phyloP scores from a whole-genome alignment of 2,329 filamentous ascomycete species.

The Hymenoscyphus fructigenus region DNA sequence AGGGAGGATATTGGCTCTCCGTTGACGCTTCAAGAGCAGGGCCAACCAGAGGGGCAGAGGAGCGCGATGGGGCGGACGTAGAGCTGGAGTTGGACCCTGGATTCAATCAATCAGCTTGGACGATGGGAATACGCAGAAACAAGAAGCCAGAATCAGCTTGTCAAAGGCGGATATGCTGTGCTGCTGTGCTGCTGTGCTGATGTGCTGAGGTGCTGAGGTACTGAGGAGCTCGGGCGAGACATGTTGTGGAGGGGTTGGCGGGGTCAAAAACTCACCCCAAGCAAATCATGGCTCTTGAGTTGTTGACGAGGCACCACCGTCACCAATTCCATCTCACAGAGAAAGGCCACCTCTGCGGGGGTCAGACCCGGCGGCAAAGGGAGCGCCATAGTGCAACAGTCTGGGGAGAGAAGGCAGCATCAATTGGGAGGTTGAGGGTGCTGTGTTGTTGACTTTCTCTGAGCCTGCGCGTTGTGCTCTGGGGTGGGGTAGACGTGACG shows the following conservation, averaged over 20 bases:
- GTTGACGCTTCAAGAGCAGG: slow-evolving; percentile 89
- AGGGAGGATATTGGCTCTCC: slow-evolving; percentile 86
- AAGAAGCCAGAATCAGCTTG: background rate
- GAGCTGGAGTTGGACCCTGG: slow-evolving; percentile 73
- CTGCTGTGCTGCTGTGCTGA: background rate
- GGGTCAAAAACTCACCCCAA: slow-evolving; percentile 65
- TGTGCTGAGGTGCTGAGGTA: background rate
- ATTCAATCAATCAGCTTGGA: slow-evolving; percentile 10
- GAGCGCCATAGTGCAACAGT: slow-evolving; percentile 32
- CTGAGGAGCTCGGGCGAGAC: background rate
- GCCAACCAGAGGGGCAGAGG: slow-evolving; percentile 91
- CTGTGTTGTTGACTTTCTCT: slow-evolving; percentile 4
- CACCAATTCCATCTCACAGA: slow-evolving; percentile 97
- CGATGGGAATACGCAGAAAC: background rate
- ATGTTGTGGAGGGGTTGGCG: slow-evolving; percentile 26
- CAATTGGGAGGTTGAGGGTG: background rate
- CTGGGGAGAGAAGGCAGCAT: background rate
- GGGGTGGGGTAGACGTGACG: background rate
- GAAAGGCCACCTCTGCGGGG: slow-evolving; percentile 85
- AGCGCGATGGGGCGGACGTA: slow-evolving; percentile 78
- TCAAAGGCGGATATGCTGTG: background rate
- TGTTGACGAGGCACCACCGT: slow-evolving; percentile 89
- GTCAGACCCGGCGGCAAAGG: slow-evolving; percentile 56
- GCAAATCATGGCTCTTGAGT: slow-evolving; percentile 79
- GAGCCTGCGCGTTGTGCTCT: background rate